Evolutionary conservation across 2,329 filamentous ascomycete genomes (phyloP), one percentile per base, ranked within the genome.

Genomic region (Calonectria multiphialidica): DNA sequence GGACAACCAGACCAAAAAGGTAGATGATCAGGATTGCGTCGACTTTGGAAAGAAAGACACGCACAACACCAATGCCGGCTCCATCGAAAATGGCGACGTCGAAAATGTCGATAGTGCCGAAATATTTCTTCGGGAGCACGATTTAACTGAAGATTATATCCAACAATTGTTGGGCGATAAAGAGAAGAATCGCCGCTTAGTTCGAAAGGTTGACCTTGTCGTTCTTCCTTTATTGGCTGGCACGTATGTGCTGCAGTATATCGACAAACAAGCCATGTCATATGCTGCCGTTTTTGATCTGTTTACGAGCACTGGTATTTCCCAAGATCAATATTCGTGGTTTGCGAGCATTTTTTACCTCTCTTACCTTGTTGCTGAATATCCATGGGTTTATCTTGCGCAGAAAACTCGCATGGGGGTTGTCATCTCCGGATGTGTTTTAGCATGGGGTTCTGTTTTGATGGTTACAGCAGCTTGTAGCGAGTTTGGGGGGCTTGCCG

Each of bases 231-330:
- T 90, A 13, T 83, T 90, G 3, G 83, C 83, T 30, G 83, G 84
- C 0, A 88, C 86, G 0, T 88, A 85, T 62, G 78, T 86, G 2
- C 78, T 90, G 18, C 88, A 90, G 75, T 89, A 87, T 74, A 88
- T 89, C 74, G 88, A 89, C 79, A 90, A 90, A 80, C 84, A 87
- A 73, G 86, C 88, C 3, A 80, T 89, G 23, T 85, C 84, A 0
- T 90, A 90, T 74, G 84, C 86, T 0, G 88, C 88, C 1, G 88
- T 90, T 0, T 90, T 90, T 72, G 88, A 90, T 65, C 81, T 90
- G 0, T 86, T 89, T 71, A 80, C 81, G 10, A 84, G 84, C 50
- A 88, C 88, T 2, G 80, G 84, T 21, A 87, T 89, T 69, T 83
- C 78, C 2, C 80, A 82, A 42, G 80, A 80, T 1, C 81, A 89